A percentile compares a stretch with the other conserved stretches of the same genome.
Conservation (phyloP, 176 grass and related monocot genomes). For the Phoenix roebelenii region DNA sequence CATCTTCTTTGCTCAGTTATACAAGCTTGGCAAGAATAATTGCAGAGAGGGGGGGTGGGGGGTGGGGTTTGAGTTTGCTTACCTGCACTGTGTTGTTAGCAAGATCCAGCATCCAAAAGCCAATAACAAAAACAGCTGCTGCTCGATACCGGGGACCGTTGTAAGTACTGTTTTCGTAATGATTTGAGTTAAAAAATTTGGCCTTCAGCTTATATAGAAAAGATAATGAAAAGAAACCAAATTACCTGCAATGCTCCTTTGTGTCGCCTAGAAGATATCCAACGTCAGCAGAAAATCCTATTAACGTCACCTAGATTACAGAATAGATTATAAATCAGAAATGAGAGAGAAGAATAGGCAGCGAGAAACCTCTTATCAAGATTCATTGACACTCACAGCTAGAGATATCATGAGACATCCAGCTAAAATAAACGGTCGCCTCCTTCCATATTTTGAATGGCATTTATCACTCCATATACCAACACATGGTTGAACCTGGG, state of each 20-base stretch:
- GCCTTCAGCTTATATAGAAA: background rate
- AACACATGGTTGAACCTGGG: slow-evolving; percentile 93
- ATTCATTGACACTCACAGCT: slow-evolving; percentile 66
- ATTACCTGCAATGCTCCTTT: slow-evolving; percentile 76
- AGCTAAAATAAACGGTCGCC: slow-evolving; percentile 81
- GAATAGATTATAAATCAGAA: too few relatives aligned
- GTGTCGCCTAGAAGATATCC: slow-evolving; percentile 92
- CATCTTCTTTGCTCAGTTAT: too few relatives aligned
- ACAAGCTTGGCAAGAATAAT: background rate
- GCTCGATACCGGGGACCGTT: slow-evolving; percentile 84
- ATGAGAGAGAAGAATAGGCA: too few relatives aligned
- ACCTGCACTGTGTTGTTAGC: slow-evolving; percentile 99
- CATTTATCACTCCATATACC: slow-evolving; percentile 99
- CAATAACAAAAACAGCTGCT: slow-evolving; percentile 69
- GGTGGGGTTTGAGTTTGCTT: slow-evolving; percentile 25
- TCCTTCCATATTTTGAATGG: slow-evolving; percentile 83
- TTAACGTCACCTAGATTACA: slow-evolving; percentile 69
- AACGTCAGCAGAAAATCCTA: slow-evolving; percentile 99
- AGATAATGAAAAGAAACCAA: slow-evolving; percentile 4
- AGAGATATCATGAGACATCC: slow-evolving; percentile 79
- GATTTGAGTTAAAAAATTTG: slow-evolving; percentile 8
- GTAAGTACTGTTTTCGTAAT: slow-evolving; percentile 43
- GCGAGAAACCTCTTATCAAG: background rate
- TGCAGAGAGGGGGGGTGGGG: slow-evolving; percentile 5
- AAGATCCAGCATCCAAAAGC: slow-evolving; percentile 99